These are phyloP conservation scores for Immersiporthe knoxdaviesiana DNA, from an alignment of 2,329 filamentous ascomycete genomes.

Conservation along the genomic window DNA sequence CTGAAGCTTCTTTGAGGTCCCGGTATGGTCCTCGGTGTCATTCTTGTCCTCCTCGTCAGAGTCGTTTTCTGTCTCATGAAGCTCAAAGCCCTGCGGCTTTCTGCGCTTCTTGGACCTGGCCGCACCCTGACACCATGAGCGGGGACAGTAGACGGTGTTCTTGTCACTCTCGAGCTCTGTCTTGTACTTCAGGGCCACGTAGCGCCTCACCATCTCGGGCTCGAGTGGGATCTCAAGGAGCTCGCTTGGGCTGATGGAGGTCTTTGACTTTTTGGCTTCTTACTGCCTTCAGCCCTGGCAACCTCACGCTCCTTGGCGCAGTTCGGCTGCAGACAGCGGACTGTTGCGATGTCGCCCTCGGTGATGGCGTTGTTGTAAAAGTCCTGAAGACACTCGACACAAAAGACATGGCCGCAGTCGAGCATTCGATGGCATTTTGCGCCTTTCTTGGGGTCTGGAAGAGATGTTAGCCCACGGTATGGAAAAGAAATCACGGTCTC, in stretches of 20 bases:
- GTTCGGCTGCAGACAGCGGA: constrained; percentile 78
- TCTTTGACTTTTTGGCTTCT: constrained; percentile 64
- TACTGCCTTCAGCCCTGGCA: constrained; percentile 38
- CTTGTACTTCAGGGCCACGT: constrained; percentile 89
- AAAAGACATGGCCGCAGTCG: constrained; percentile 90
- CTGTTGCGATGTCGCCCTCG: constrained; percentile 77
- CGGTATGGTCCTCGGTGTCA: constrained; percentile 34
- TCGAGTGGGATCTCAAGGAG: constrained; percentile 75
- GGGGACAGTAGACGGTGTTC: constrained; percentile 88
- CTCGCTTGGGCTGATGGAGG: constrained; percentile 79
- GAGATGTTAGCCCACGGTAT: constrained; percentile 30
- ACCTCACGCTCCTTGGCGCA: constrained; percentile 69
- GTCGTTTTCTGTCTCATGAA: constrained; percentile 59
- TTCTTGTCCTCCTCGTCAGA: constrained; percentile 53
- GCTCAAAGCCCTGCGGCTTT: constrained; percentile 69
- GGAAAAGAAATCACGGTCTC: not conserved
- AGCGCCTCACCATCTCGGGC: constrained; percentile 77
- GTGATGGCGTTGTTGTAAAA: constrained; percentile 89
- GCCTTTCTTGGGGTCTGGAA: constrained; percentile 84
- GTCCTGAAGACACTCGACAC: constrained; percentile 80
- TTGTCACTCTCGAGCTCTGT: constrained; percentile 90
- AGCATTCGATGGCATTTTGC: constrained; percentile 77
- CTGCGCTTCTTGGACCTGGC: constrained; percentile 75
- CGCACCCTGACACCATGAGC: constrained; percentile 89
- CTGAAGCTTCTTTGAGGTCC: constrained; percentile 36